These are phyloP conservation scores for Azolla pinnata DNA, from an alignment of 75 land plant genomes.

Conservation along the genomic window DNA sequence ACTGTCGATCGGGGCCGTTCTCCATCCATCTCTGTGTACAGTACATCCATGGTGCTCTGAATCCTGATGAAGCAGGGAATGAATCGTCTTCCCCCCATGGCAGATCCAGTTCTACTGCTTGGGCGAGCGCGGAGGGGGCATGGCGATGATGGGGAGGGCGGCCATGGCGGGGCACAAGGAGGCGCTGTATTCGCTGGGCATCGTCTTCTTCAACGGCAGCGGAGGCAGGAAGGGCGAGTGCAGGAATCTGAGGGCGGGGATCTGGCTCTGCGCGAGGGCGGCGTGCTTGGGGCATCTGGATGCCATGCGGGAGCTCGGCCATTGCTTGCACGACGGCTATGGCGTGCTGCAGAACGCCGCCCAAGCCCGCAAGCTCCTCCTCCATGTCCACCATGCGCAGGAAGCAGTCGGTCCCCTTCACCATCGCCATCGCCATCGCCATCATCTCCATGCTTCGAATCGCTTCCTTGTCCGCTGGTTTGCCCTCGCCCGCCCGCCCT, in stretches of 20 bases:
- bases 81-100: no score
- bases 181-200: conserved; percentile 10
- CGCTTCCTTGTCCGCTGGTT: conserved; percentile 36
- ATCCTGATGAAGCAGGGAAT: no score
- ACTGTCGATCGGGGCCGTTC: no score
- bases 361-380: conserved; percentile 18
- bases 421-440: not conserved
- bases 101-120: conserved; percentile 72
- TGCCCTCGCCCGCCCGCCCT: conserved; percentile 2
- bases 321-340: conserved; percentile 83
- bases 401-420: conserved; percentile 22
- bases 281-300: conserved; percentile 55
- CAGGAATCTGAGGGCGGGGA: conserved; percentile 13
- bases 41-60: no score
- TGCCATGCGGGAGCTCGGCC: conserved; percentile 78
- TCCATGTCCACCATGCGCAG: conserved; percentile 28
- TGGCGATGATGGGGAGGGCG: conserved; percentile 7
- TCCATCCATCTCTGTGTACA: no score
- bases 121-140: conserved; percentile 29
- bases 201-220: conserved; percentile 16
- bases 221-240: conserved; percentile 3
- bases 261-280: conserved; percentile 5
- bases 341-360: conserved; percentile 24
- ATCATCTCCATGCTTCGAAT: conserved; percentile 18
- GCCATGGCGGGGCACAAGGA: conserved; percentile 8